Conservation (phyloP, 2,329 filamentous ascomycete genomes). For the Cadophora sp. region DNA sequence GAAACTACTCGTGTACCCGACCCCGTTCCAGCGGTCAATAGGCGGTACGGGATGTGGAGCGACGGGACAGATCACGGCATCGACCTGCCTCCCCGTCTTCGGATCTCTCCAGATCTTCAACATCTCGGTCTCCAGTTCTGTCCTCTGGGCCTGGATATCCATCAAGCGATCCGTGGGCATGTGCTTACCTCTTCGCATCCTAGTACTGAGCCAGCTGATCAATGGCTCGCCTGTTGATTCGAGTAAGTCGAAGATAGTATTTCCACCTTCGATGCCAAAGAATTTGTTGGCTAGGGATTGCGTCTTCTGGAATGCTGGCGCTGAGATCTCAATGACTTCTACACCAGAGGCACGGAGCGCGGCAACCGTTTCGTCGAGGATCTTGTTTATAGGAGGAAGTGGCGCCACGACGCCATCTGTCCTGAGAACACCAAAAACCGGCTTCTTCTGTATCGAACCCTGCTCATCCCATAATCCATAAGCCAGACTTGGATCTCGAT, state of each 20-base stretch:
- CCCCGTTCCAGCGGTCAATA: constrained; percentile 67
- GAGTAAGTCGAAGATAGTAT: constrained; percentile 62
- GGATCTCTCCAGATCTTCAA: constrained; percentile 61
- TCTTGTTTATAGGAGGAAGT: constrained; percentile 55
- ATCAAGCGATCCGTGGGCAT: constrained; percentile 56
- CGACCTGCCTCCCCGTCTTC: constrained; percentile 53
- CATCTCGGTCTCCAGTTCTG: constrained; percentile 61
- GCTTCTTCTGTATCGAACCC: constrained; percentile 35
- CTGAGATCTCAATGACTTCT: constrained; percentile 64
- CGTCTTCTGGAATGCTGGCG: constrained; percentile 60
- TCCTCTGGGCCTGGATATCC: constrained; percentile 59
- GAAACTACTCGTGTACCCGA: constrained; percentile 67
- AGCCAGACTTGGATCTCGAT: constrained; percentile 51
- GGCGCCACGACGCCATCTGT: constrained; percentile 58
- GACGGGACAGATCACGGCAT: constrained; percentile 68
- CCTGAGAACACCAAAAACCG: constrained; percentile 55
- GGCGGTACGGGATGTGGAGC: constrained; percentile 68
- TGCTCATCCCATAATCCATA: constrained; percentile 51
- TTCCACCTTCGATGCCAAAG: constrained; percentile 63
- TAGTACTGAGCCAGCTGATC: constrained; percentile 63
- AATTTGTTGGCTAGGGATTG: constrained; percentile 63
- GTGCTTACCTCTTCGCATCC: constrained; percentile 56
- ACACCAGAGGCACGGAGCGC: constrained; percentile 53
- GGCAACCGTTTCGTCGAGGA: constrained; percentile 54
- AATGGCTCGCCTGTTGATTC: constrained; percentile 62